phyloP scores from a whole-genome alignment of 73 alveolate species.

The Urostyla sp. region DNA sequence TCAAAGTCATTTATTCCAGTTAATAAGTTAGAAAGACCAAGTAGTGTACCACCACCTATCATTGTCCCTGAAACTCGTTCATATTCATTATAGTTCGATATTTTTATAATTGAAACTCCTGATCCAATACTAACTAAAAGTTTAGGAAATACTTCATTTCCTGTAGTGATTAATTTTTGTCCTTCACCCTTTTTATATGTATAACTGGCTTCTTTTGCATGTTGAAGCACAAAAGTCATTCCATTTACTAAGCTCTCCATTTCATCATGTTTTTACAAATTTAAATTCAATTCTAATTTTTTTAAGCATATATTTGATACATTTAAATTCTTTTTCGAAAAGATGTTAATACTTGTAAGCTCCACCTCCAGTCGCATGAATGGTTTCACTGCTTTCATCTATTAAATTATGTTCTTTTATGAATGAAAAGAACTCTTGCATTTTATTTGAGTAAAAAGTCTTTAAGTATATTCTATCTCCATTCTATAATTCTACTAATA shows the following conservation, averaged over 20 bases:
- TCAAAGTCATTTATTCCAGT: conserved; percentile 79
- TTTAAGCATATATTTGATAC: conserved; percentile 48
- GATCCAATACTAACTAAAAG: conserved; percentile 87
- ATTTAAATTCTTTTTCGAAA: conserved; percentile 58
- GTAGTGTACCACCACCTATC: conserved; percentile 95
- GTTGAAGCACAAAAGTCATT: conserved; percentile 70
- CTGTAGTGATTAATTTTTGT: conserved; percentile 9
- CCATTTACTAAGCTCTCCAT: conserved; percentile 84
- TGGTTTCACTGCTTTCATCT: neutral
- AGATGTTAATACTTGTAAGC: conserved; percentile 80
- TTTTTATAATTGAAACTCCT: conserved; percentile 91
- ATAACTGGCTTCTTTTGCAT: conserved; percentile 72
- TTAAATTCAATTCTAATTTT: conserved; percentile 66
- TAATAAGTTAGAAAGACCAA: conserved; percentile 85
- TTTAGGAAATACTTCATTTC: conserved; percentile 74
- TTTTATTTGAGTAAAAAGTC: conserved; percentile 40
- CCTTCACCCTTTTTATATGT: conserved; percentile 75
- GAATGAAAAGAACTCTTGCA: conserved; percentile 2
- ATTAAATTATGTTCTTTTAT: neutral
- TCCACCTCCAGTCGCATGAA: conserved; percentile 95
- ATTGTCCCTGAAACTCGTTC: conserved; percentile 91
- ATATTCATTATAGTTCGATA: conserved; percentile 48
- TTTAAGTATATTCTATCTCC: conserved; percentile 46
- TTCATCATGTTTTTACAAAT: conserved; percentile 84
- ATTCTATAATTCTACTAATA: conserved; percentile 28